These are phyloP conservation scores for Clitoria ternatea DNA, from an alignment of 306 rosid genomes.

Conservation along the genomic window DNA sequence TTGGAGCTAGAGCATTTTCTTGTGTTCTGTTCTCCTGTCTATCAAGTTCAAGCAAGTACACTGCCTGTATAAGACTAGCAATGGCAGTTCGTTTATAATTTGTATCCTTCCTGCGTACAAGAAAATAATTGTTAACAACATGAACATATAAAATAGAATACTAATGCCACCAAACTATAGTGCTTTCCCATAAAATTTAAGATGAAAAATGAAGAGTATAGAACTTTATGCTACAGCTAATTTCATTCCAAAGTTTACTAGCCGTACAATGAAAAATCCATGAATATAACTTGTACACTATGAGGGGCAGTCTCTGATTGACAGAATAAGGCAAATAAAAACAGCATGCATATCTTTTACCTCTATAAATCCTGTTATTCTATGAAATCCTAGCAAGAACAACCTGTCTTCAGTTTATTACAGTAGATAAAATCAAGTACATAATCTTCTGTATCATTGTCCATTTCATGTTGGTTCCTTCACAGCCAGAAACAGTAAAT, in stretches of 20 bases:
- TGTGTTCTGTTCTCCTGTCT: slow-evolving; percentile 67
- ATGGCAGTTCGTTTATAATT: slow-evolving; percentile 65
- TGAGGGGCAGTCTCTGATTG: neutral
- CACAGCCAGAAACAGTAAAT: neutral
- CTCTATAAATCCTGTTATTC: neutral
- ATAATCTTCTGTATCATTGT: neutral
- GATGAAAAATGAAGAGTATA: slow-evolving; percentile 13
- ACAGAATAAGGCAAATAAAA: neutral
- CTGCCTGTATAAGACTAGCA: slow-evolving; percentile 80
- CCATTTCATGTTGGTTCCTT: slow-evolving; percentile 10
- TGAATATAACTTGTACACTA: neutral
- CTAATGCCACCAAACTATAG: neutral
- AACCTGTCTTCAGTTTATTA: neutral
- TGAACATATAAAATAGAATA: neutral
- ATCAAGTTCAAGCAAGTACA: slow-evolving; percentile 76
- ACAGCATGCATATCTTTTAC: neutral
- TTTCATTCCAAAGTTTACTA: neutral
- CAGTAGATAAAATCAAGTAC: neutral
- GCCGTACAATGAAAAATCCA: neutral
- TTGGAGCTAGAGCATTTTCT: slow-evolving; percentile 60
- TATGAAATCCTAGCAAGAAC: neutral
- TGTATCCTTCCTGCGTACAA: slow-evolving; percentile 56
- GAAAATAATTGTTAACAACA: neutral
- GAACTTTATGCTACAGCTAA: neutral
- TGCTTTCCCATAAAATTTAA: neutral